Evolutionary conservation across 2,329 filamentous ascomycete species (phyloP).

Genomic region (Claviceps purpurea): DNA sequence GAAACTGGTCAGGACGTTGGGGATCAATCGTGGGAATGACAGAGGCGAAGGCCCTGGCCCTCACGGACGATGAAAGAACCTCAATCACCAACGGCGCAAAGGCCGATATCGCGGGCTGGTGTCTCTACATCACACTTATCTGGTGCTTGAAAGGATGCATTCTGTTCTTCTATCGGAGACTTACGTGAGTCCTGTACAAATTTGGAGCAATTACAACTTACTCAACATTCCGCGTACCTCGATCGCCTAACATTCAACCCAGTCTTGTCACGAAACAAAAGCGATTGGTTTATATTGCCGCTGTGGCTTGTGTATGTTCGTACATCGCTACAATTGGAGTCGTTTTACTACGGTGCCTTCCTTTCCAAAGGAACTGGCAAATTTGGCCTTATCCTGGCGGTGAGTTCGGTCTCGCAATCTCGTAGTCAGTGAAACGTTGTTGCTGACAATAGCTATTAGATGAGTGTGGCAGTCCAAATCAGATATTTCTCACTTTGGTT

Average conservation of each 20-base stretch:
- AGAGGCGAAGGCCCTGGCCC: conserved; percentile 8
- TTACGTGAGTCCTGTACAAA: conserved; percentile 18
- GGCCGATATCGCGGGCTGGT: conserved; percentile 19
- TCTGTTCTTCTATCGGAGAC: conserved; percentile 23
- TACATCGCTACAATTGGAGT: conserved; percentile 12
- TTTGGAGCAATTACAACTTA: not conserved
- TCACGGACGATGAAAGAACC: conserved; percentile 6
- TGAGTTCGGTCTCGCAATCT: not conserved
- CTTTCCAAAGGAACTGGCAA: conserved; percentile 14
- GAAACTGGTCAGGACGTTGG: conserved; percentile 10
- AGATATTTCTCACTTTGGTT: conserved; percentile 11
- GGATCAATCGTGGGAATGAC: conserved; percentile 13
- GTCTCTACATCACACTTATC: conserved; percentile 22
- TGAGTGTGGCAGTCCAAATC: conserved; percentile 9
- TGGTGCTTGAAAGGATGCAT: conserved; percentile 27
- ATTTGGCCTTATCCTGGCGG: conserved; percentile 13
- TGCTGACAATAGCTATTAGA: conserved; percentile 4
- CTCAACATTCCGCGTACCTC: not conserved
- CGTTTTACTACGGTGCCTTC: conserved; percentile 10
- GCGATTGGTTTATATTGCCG: conserved; percentile 10
- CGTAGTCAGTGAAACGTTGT: not conserved
- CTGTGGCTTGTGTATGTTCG: conserved; percentile 5
- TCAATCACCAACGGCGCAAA: conserved; percentile 12
- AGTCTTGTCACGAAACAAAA: conserved; percentile 12
- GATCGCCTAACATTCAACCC: not conserved